These are phyloP conservation scores for Ophiosphaerella korrae DNA, from an alignment of 2,329 filamentous ascomycete species.

Conservation along the genomic window DNA sequence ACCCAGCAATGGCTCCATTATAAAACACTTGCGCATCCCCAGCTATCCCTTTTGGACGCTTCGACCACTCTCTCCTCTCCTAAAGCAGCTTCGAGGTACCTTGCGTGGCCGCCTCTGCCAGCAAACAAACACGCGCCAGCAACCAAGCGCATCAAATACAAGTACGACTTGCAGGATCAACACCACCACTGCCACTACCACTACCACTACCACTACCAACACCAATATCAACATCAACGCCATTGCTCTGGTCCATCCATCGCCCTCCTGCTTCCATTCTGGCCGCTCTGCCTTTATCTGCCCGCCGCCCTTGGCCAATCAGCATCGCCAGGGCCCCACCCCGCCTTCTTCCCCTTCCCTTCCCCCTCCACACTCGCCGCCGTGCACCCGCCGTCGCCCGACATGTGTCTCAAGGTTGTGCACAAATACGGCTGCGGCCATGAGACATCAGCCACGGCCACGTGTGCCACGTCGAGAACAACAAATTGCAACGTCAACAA, in stretches of 20 bases:
- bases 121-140: too few species aligned
- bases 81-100: conserved; percentile 6
- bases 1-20: conserved; percentile 43
- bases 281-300: conserved; percentile 1
- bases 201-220: background rate
- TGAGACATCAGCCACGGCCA: conserved; percentile 49
- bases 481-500: conserved; percentile 49
- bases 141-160: too few species aligned
- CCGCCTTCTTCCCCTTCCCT: conserved; percentile 22
- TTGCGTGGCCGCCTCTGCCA: conserved; percentile 5
- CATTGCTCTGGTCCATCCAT: background rate
- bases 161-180: too few species aligned
- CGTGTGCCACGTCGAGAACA: conserved; percentile 54
- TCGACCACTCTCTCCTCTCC: conserved; percentile 26
- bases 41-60: conserved; percentile 36
- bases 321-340: conserved; percentile 25
- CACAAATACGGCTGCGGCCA: conserved; percentile 56
- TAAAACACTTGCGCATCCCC: conserved; percentile 46
- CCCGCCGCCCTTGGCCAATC: conserved; percentile 30
- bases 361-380: conserved; percentile 19
- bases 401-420: conserved; percentile 55
- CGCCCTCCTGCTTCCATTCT: conserved; percentile 3
- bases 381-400: conserved; percentile 27
- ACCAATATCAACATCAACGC: background rate
- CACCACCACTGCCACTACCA: background rate